phyloP scores from a whole-genome alignment of 208 protist species.

The Spongospora subterranea region DNA sequence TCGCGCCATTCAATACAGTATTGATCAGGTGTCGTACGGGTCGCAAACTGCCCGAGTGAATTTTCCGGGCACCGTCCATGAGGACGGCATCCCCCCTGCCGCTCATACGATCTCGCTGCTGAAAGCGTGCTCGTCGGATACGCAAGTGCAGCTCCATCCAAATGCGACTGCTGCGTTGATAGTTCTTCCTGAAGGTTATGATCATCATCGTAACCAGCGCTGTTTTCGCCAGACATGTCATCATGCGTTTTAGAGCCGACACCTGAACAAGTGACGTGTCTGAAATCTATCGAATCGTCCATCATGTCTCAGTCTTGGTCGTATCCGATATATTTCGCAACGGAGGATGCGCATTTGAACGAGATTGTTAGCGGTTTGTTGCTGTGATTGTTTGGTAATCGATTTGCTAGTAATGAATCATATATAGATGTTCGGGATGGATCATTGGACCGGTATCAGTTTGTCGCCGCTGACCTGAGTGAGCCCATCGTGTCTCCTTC shows the following conservation, averaged over 20 bases:
- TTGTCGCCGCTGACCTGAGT: background rate
- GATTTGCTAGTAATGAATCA: background rate
- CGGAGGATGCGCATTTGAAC: background rate
- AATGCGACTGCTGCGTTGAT: background rate
- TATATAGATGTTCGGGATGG: background rate
- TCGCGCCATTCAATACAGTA: constrained; percentile 18
- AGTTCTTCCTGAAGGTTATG: background rate
- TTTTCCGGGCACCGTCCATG: background rate
- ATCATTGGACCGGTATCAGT: constrained; percentile 2
- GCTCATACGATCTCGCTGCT: background rate
- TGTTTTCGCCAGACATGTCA: background rate
- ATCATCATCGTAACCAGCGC: background rate
- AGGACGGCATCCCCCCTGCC: background rate
- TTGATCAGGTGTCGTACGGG: constrained; percentile 5
- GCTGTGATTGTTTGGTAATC: background rate
- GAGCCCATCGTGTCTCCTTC: background rate
- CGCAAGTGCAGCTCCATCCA: background rate
- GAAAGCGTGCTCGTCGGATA: background rate
- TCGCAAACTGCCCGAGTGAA: background rate
- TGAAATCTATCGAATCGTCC: background rate
- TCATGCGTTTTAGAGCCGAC: background rate
- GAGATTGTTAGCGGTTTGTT: background rate
- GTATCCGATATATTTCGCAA: constrained; percentile 15
- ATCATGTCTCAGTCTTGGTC: constrained; percentile 3
- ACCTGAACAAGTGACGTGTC: background rate